Percentiles rank a stretch among this genome's conserved stretches.
Conservation (phyloP, 169 alveolate species). For the Eimeria acervulina region DNA sequence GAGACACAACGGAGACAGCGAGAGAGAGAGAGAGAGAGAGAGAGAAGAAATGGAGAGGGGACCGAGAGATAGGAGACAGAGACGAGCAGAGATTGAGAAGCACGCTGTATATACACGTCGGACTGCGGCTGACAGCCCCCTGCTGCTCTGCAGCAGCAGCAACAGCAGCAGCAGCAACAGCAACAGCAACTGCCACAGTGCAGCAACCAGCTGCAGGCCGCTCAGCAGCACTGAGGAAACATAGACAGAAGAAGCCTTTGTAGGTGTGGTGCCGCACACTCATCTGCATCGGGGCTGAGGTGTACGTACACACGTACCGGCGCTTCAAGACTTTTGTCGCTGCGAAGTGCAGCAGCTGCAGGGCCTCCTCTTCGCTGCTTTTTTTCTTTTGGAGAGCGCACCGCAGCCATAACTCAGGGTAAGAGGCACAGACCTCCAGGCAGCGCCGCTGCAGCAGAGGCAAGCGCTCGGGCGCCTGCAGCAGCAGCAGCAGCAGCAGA, state of each 20-base stretch:
- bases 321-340: conserved; percentile 64
- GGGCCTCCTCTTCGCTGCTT: conserved; percentile 4
- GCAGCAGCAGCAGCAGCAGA: conserved; percentile 9
- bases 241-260: no score
- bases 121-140: no score
- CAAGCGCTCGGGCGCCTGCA: conserved; percentile 73
- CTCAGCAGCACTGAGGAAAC: no score
- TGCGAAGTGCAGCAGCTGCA: conserved; percentile 70
- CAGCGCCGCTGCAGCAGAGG: conserved; percentile 78
- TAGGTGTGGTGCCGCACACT: no score
- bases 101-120: not conserved
- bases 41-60: not conserved
- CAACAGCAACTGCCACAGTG: not conserved
- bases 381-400: conserved; percentile 29
- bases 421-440: conserved; percentile 82
- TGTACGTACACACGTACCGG: not conserved
- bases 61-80: not conserved
- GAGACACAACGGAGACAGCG: not conserved
- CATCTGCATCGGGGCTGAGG: no score
- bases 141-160: not conserved
- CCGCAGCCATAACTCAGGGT: conserved; percentile 82
- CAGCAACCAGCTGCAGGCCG: no score
- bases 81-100: not conserved
- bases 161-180: conserved; percentile 2
- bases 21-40: not conserved